These are phyloP conservation scores for Xylariaceae sp. DNA, from an alignment of 2,329 filamentous ascomycete species.

Conservation along the genomic window DNA sequence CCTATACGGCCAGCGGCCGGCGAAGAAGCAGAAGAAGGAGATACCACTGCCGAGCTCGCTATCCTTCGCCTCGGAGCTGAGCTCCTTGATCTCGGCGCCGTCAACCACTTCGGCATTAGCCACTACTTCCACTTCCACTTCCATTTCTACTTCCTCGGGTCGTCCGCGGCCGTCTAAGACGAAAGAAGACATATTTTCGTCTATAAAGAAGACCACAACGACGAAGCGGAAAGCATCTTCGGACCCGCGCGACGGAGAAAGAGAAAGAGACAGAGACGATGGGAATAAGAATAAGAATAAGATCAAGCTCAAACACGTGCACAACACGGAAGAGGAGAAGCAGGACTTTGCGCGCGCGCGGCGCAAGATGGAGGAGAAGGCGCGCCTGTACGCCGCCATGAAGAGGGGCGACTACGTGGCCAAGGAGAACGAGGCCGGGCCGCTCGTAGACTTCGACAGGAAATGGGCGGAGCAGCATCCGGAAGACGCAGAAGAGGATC, in stretches of 20 bases:
- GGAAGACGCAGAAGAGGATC: slow-evolving; percentile 33
- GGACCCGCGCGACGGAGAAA: slow-evolving; percentile 39
- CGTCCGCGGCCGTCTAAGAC: slow-evolving; percentile 44
- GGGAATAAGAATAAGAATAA: slow-evolving; percentile 9
- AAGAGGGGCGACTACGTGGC: slow-evolving; percentile 81
- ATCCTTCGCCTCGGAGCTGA: slow-evolving; percentile 83
- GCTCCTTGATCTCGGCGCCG: slow-evolving; percentile 64
- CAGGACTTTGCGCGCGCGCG: slow-evolving; percentile 65
- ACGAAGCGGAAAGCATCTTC: no score
- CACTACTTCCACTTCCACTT: no score
- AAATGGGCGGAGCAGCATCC: slow-evolving; percentile 83
- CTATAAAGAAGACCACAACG: no score
- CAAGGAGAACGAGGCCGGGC: slow-evolving; percentile 57
- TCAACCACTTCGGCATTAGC: slow-evolving; percentile 39
- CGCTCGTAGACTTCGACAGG: slow-evolving; percentile 86
- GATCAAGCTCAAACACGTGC: slow-evolving; percentile 45
- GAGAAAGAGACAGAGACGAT: slow-evolving; percentile 24
- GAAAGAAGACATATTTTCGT: slow-evolving; percentile 64
- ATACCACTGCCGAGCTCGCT: slow-evolving; percentile 68
- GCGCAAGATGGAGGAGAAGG: slow-evolving; percentile 85
- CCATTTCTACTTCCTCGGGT: no score
- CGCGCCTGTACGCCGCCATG: slow-evolving; percentile 79
- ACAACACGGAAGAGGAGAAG: slow-evolving; percentile 57
- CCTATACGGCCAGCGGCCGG: slow-evolving; percentile 70
- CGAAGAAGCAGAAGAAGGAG: slow-evolving; percentile 64